These are phyloP conservation scores for Penicillium sp. DNA, from an alignment of 2,329 filamentous ascomycete species.

Conservation along the genomic window DNA sequence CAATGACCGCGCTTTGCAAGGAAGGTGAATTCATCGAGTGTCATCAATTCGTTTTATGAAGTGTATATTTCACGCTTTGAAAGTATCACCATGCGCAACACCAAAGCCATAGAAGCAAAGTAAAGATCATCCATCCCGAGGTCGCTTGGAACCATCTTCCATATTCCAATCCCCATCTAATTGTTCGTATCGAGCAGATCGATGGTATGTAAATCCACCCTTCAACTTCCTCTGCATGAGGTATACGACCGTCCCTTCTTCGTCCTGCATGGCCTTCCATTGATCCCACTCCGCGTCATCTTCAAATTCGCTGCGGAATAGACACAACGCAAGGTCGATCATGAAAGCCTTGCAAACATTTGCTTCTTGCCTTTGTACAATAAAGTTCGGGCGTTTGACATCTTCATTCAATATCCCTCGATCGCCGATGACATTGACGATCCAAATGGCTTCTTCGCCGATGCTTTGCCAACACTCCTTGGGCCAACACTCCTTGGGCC, in stretches of 20 bases:
- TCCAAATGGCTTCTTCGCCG: constrained; percentile 23
- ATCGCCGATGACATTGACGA: constrained; percentile 16
- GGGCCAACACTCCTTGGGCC: no score
- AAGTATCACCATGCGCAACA: neutral
- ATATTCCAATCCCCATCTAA: no score
- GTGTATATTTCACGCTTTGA: neutral
- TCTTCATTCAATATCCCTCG: constrained; percentile 21
- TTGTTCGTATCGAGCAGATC: constrained; percentile 7
- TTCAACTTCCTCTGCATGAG: constrained; percentile 18
- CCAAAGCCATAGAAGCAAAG: no score
- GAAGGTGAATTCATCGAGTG: neutral
- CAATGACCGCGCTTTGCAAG: neutral
- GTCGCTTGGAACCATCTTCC: no score
- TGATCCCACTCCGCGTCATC: constrained; percentile 14
- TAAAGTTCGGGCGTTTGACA: constrained; percentile 17
- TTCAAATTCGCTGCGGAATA: constrained; percentile 15
- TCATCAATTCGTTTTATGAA: neutral
- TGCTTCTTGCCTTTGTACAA: neutral
- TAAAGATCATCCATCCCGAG: no score
- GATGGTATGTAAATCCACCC: constrained; percentile 18
- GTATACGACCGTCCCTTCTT: constrained; percentile 21
- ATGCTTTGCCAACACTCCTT: constrained; percentile 18
- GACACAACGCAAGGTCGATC: neutral
- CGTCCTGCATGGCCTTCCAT: constrained; percentile 17
- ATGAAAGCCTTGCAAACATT: neutral